A percentile compares a stretch with the other conserved stretches of the same genome.
Conservation (phyloP, 2,329 filamentous ascomycete genomes). For the Aspergillus arachidicola region DNA sequence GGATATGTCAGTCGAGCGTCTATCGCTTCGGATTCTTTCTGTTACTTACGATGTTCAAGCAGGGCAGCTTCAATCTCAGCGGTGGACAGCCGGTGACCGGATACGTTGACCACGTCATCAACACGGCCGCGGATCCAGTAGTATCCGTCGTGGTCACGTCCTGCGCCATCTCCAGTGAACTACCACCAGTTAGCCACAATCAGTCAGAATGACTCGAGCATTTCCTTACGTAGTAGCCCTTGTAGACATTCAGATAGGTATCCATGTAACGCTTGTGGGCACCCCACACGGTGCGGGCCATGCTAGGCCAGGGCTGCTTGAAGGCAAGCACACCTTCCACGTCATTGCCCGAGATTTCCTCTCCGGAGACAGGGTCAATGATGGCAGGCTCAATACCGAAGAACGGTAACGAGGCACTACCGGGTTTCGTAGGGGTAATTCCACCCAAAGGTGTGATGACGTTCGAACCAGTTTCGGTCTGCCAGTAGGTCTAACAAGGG, state of each 20-base stretch:
- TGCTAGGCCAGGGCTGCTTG: slow-evolving; percentile 97
- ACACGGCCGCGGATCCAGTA: slow-evolving; percentile 99
- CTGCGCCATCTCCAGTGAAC: slow-evolving; percentile 76
- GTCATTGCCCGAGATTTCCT: slow-evolving; percentile 92
- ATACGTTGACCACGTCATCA: slow-evolving; percentile 98
- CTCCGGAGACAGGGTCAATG: slow-evolving; percentile 91
- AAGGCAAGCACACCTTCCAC: slow-evolving; percentile 96
- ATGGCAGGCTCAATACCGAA: slow-evolving; percentile 98
- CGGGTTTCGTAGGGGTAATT: slow-evolving; percentile 94
- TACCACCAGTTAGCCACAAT: slow-evolving; percentile 24
- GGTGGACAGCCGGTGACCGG: slow-evolving; percentile 91
- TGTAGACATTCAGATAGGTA: slow-evolving; percentile 96
- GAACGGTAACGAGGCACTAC: slow-evolving; percentile 93
- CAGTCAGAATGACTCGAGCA: not conserved
- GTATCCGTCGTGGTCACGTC: slow-evolving; percentile 95
- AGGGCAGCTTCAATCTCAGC: slow-evolving; percentile 97
- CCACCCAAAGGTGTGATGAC: slow-evolving; percentile 93
- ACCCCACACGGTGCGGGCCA: slow-evolving; percentile 97
- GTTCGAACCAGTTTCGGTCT: slow-evolving; percentile 97
- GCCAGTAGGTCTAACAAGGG: slow-evolving; percentile 85
- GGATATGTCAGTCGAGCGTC: slow-evolving; percentile 19
- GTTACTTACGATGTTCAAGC: slow-evolving; percentile 74
- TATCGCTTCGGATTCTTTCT: too few relatives aligned
- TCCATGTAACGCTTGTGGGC: slow-evolving; percentile 99
- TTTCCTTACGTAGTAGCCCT: slow-evolving; percentile 89